These are phyloP conservation scores for Phialophora tarda DNA, from an alignment of 2,329 filamentous ascomycete species.

Conservation along the genomic window DNA sequence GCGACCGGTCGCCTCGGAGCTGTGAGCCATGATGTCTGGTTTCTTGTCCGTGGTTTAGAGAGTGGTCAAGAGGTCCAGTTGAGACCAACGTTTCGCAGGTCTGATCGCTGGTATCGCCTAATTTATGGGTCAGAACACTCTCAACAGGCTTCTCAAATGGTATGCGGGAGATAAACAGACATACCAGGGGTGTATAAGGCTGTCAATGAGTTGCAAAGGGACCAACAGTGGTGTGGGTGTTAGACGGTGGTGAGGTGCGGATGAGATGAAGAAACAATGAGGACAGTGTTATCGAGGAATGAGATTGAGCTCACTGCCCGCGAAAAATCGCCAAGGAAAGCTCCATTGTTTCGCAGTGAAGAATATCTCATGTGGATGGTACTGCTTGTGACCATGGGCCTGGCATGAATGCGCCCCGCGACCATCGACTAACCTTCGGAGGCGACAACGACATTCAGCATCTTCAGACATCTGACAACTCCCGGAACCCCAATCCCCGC, in stretches of 20 bases:
- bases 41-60: neutral
- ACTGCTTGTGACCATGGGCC: neutral
- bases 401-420: neutral
- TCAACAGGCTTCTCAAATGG: slow-evolving; percentile 1
- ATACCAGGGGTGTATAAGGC: neutral
- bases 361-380: neutral
- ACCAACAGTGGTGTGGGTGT: neutral
- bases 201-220: neutral
- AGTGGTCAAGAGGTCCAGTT: neutral
- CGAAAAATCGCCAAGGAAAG: neutral
- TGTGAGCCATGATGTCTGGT: slow-evolving; percentile 12
- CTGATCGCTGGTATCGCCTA: neutral
- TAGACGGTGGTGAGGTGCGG: slow-evolving; percentile 10
- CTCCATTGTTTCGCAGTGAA: neutral
- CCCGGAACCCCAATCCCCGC: neutral
- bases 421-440: neutral
- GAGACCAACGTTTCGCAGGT: neutral
- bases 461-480: neutral
- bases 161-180: neutral
- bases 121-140: neutral
- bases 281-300: neutral
- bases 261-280: neutral
- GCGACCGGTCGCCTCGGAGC: slow-evolving; percentile 12
- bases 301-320: neutral
- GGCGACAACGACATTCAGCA: neutral